Base-by-base conservation (phyloP, 768 basidiomycete genomes). In the Jaapia argillacea region DNA sequence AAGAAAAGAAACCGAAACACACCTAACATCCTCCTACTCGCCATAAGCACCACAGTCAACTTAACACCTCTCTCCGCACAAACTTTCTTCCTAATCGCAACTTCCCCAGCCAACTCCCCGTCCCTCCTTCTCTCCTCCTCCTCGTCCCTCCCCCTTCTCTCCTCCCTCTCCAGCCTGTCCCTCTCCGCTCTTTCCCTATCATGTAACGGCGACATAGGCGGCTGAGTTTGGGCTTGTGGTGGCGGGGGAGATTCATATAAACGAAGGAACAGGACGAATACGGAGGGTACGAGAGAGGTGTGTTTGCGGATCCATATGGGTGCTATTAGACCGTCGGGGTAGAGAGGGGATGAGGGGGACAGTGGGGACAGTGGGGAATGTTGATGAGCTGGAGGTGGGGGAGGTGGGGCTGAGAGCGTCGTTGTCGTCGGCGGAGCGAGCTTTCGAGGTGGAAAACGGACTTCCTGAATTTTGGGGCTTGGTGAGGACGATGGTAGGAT, bases 261-360 rank as follows among this genome's bases (percentile, higher is more conserved):
- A 44, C 87, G 78, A 44, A 87, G 64, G 59, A 97, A 96, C 47
- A 96, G 70, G 6, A 98, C 86, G 60, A 97, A 94, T 0, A 97
- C 93, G 20, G 88, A 83, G 0, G 96, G 96, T 0, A 97, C 64
- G 24, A 96, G 79, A 1, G 87, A 79, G 0, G 87, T 87, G 55
- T 99, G 96, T 62, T 98, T 99, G 36, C 92, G 75, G 25, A 98
- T 80, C 96, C 96, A 99, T 58, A 98, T 90, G 1, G 96, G 96
- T 2, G 96, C 91, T 42, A 99, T 90, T 43, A 99, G 65, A 0
- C 96, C 96, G 57, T 99, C 96, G 0, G 96, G 96, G 60, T 90
- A 77, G 6, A 96, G 67, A 0, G 96, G 94, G 0, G 92, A 96
- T 1, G 84, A 72, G 0, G 84, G 82, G 0, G 87, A 87, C 31